Conservation (phyloP, 371 early-diverging fungal species). For the Rhizopus stolonifer region DNA sequence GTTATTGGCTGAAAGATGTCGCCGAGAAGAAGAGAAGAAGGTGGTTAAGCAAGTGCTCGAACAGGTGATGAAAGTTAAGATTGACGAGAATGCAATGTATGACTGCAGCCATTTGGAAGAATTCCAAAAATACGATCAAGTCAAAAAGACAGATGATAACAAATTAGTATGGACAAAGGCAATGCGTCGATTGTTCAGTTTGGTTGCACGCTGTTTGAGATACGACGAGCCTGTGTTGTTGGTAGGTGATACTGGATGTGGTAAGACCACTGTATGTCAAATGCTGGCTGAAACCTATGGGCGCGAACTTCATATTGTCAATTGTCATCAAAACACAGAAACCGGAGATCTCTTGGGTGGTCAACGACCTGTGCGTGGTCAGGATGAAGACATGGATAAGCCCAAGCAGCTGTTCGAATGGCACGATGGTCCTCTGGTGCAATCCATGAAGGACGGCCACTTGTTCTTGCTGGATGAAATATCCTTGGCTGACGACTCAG, state of each 20-base stretch:
- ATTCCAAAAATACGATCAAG: conserved; percentile 44
- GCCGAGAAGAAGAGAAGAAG: conserved; percentile 81
- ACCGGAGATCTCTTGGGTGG: conserved; percentile 97
- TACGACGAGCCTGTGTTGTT: conserved; percentile 96
- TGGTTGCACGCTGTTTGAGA: conserved; percentile 81
- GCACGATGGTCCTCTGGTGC: conserved; percentile 95
- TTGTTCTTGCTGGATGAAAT: conserved; percentile 99
- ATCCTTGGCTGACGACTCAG: conserved; percentile 98
- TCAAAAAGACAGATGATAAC: conserved; percentile 32
- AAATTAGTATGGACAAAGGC: conserved; percentile 93
- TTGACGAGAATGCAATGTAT: conserved; percentile 70
- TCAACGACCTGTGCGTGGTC: conserved; percentile 90
- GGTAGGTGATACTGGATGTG: conserved; percentile 99
- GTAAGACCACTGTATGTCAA: conserved; percentile 99
- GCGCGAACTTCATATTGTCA: conserved; percentile 83
- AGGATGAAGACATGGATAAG: conserved; percentile 35
- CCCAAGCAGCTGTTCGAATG: conserved; percentile 81
- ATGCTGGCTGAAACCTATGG: conserved; percentile 73
- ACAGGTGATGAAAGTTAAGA: conserved; percentile 71
- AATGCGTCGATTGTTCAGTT: conserved; percentile 89
- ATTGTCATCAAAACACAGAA: conserved; percentile 98
- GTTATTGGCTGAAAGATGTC: conserved; percentile 92
- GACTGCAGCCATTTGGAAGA: conserved; percentile 59
- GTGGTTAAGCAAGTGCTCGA: conserved; percentile 87
- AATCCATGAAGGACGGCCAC: conserved; percentile 93